Conservation (phyloP, 768 basidiomycete species). For the Termitomyces sp. region DNA sequence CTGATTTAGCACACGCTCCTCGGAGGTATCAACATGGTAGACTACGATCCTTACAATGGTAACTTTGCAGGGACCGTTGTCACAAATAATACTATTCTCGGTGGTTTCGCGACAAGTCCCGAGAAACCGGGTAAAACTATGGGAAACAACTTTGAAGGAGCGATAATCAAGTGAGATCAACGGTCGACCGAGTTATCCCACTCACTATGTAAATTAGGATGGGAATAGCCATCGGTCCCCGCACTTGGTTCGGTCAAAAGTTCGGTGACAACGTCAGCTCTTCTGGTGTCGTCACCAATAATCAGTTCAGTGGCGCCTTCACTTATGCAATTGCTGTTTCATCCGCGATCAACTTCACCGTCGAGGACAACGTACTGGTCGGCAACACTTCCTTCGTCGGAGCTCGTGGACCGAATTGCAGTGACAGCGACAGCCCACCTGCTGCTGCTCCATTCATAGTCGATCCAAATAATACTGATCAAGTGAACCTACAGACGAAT, state of each 20-base stretch:
- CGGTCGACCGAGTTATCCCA: neutral
- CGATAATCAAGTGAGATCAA: conserved; percentile 61
- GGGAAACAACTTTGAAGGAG: conserved; percentile 53
- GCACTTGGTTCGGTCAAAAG: conserved; percentile 63
- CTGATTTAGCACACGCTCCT: conserved; percentile 53
- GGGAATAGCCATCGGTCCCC: conserved; percentile 76
- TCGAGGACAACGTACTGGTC: conserved; percentile 52
- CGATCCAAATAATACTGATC: conserved; percentile 34
- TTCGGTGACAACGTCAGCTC: conserved; percentile 49
- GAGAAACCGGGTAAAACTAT: conserved; percentile 32
- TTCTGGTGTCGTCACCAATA: conserved; percentile 48
- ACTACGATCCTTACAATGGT: conserved; percentile 62
- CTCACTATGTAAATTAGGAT: conserved; percentile 39
- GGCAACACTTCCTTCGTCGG: conserved; percentile 79
- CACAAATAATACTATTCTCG: conserved; percentile 58
- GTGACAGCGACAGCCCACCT: conserved; percentile 40
- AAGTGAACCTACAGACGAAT: conserved; percentile 42
- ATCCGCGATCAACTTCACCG: conserved; percentile 60
- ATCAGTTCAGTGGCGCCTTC: conserved; percentile 61
- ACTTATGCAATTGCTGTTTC: conserved; percentile 67
- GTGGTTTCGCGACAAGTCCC: conserved; percentile 57
- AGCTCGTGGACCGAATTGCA: conserved; percentile 60
- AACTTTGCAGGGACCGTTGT: conserved; percentile 62
- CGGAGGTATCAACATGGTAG: conserved; percentile 78
- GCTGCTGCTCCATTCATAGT: conserved; percentile 55